Evolutionary conservation across 2,329 filamentous ascomycete species (phyloP), one percentile per base, ranked within the genome.

Genomic region (Diaporthe amygdali): DNA sequence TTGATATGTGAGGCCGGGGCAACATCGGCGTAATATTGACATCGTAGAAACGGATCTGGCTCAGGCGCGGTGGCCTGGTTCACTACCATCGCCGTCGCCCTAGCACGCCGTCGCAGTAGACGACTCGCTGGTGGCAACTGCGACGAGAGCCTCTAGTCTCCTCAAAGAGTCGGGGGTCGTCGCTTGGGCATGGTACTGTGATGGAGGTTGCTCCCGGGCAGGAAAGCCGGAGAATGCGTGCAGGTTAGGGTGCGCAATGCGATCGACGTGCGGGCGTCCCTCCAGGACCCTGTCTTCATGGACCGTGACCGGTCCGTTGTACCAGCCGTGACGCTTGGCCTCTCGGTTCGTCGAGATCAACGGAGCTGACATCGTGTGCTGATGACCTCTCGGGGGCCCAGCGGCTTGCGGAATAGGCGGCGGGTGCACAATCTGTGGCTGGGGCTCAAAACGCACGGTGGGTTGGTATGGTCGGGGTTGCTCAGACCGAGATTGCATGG

Each of bases 311-410:
- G 86, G 86, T 0, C 86, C 86, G 49, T 93, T 90, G 76, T 94
- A 94, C 92, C 92, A 95, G 1, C 87, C 93, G 71, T 92, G 90
- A 3, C 93, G 88, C 77, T 93, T 93, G 37, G 83, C 84, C 73
- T 89, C 90, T 10, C 89, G 86, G 4, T 88, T 84, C 0, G 88
- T 90, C 12, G 86, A 83, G 41, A 87, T 82, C 0, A 85, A 83
- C 0, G 89, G 89, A 1, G 89, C 89, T 5, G 89, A 91, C 82
- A 89, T 85, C 20, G 89, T 90, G 70, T 91, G 86, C 44, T 90
- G 88, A 70, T 90, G 88, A 27, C 78, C 77, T 74, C 75, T 76
- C 17, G 67, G 61, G 1, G 67, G 70, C 7, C 59, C 73, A 6
- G 72, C 54, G 32, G 56, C 59, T 15, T 64, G 55, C 4, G 68